Base-by-base conservation (phyloP, 2,329 filamentous ascomycete genomes). In the Diaporthe helianthi region DNA sequence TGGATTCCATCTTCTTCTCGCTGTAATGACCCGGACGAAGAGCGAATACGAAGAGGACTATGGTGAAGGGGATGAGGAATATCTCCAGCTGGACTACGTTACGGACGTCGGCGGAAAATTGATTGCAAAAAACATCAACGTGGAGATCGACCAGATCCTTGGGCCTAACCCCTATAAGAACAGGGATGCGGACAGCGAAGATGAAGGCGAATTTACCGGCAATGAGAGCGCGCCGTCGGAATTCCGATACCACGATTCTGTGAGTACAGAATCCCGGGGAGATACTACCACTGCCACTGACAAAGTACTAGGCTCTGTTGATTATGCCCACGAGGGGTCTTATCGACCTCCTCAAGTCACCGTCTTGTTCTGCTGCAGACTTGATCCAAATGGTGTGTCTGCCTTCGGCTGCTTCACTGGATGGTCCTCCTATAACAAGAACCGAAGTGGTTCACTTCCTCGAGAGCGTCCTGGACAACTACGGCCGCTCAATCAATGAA, bases 1-100 rank as follows among this genome's bases (percentile, higher is more conserved):
- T 44, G 74, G 69, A 2, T 71, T 73, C 22, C 61, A 49, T 2
- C 33, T 75, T 6, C 64, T 74, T 19, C 68, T 77, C 17, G 75
- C 74, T 1, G 65, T 69, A 7, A 63, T 76, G 69, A 73, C 72
- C 2, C 71, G 69, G 49, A 66, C 46, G 13, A 10, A 71, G 26
- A 9, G 12, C 1, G 36, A 55, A 2, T 64, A 71, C 5, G 31
- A 67, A 13, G 44, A 68, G 26, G 38, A 69, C 19, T 36, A 29
- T 12, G 65, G 49, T 13, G 53, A 46, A 6, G 71, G 70, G 31
- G 52, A 51, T 1, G 4, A 68, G 33, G 52, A 55, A 58, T 8
- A 61, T 26, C 12, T 71, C 54, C 15, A n/a, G 15, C 29, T 68
- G 41, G 66, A 68, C 22, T 12, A 36, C 22, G 22, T 68, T 31